Evolutionary conservation across 2,329 filamentous ascomycete genomes (phyloP).

Genomic region (Macroventuria anomochaeta): DNA sequence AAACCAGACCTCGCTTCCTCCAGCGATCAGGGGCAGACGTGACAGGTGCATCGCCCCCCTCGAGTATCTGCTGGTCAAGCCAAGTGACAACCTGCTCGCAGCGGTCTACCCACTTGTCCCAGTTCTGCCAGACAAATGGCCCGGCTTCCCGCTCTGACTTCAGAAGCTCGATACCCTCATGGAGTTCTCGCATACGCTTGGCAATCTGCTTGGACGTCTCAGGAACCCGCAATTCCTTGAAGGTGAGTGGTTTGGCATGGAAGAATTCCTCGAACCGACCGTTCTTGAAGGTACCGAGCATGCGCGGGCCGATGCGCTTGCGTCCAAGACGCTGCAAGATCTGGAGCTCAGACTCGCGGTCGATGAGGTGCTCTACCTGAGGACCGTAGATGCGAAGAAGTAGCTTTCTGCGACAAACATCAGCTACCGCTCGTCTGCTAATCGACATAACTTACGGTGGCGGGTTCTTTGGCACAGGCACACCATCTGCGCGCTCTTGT

Average conservation of each 20-base stretch:
- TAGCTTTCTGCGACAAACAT: slow-evolving; percentile 66
- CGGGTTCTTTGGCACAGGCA: slow-evolving; percentile 52
- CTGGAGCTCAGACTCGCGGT: slow-evolving; percentile 85
- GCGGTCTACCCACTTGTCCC: slow-evolving; percentile 86
- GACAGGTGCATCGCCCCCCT: slow-evolving; percentile 38
- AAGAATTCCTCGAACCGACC: slow-evolving; percentile 96
- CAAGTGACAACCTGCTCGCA: slow-evolving; percentile 66
- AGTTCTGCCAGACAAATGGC: slow-evolving; percentile 87
- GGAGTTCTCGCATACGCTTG: slow-evolving; percentile 95
- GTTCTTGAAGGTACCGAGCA: slow-evolving; percentile 91
- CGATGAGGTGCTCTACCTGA: slow-evolving; percentile 93
- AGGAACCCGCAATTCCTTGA: slow-evolving; percentile 76
- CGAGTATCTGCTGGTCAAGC: slow-evolving; percentile 67
- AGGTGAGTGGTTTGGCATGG: slow-evolving; percentile 80
- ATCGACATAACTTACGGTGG: slow-evolving; percentile 57
- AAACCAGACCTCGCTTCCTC: slow-evolving; percentile 77
- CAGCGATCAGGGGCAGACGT: slow-evolving; percentile 59
- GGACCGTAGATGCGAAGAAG: slow-evolving; percentile 92
- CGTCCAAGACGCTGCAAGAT: slow-evolving; percentile 85
- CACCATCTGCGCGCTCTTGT: slow-evolving; percentile 48
- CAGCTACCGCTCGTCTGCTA: not conserved
- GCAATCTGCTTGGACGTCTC: slow-evolving; percentile 92
- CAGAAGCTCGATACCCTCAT: slow-evolving; percentile 89
- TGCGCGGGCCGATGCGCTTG: slow-evolving; percentile 89
- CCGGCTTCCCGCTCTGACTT: slow-evolving; percentile 78